Conservation (phyloP, 140 eudicot species). For the Ambrosia hybrid region DNA sequence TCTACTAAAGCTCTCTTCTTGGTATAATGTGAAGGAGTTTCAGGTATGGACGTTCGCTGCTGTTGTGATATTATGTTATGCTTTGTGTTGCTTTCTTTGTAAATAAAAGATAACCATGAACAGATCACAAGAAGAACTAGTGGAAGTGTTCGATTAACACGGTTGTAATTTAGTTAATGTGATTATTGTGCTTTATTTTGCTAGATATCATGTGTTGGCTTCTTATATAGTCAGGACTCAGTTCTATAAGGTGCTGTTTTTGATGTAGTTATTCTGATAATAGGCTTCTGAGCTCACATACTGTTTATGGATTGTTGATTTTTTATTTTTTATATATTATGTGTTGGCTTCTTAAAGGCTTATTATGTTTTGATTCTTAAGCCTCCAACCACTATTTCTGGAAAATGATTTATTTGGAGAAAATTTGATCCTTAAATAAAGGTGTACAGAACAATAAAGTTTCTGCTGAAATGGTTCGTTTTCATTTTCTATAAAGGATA, state of each 20-base stretch:
- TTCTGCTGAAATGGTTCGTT: too few relatives aligned
- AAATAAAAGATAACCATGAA: conserved; percentile 12
- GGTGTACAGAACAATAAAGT: too few relatives aligned
- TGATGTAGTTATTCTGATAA: too few relatives aligned
- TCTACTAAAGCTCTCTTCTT: conserved; percentile 39
- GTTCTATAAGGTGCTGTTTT: too few relatives aligned
- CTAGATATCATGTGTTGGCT: conserved; percentile 14
- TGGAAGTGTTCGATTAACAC: not conserved
- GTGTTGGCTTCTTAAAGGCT: conserved; percentile 4
- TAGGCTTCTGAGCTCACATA: not conserved
- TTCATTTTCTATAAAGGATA: too few relatives aligned
- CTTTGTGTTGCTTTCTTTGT: conserved; percentile 14
- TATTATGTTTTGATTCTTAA: not conserved
- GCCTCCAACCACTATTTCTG: too few relatives aligned
- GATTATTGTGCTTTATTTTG: not conserved
- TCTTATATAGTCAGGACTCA: not conserved
- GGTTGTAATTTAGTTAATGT: not conserved
- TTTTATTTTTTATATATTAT: not conserved
- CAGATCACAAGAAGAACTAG: not conserved
- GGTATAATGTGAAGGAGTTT: conserved; percentile 86
- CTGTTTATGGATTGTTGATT: not conserved
- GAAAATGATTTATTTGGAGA: too few relatives aligned
- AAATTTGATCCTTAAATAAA: too few relatives aligned
- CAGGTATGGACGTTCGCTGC: conserved; percentile 52
- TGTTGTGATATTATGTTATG: conserved; percentile 9